Conservation (phyloP, 495 filamentous ascomycete species). For the Jackrogersella minutella region DNA sequence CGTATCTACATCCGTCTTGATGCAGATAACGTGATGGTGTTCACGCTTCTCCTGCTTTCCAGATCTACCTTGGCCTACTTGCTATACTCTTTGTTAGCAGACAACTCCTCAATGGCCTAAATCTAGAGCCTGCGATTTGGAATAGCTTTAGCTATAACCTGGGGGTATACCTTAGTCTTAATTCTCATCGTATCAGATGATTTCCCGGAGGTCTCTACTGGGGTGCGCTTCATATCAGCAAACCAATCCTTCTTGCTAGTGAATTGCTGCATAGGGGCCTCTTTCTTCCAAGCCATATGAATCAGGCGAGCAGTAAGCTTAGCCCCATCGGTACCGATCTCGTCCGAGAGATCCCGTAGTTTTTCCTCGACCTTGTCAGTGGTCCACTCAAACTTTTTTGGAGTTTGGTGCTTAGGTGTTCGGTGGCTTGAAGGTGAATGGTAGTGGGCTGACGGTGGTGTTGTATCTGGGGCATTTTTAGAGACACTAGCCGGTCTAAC, state of each 20-base stretch:
- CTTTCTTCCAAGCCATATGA: conserved; percentile 52
- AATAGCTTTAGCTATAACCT: not conserved
- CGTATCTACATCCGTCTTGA: conserved; percentile 51
- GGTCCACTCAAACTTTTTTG: conserved; percentile 49
- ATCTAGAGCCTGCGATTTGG: not conserved
- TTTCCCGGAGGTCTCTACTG: conserved; percentile 19
- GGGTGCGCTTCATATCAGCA: conserved; percentile 47
- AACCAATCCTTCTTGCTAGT: conserved; percentile 51
- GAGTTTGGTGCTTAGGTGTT: conserved; percentile 45
- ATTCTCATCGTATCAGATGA: conserved; percentile 46
- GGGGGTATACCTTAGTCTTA: conserved; percentile 51
- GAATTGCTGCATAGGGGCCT: conserved; percentile 46
- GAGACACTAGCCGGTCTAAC: conserved; percentile 15
- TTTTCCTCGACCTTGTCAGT: conserved; percentile 46
- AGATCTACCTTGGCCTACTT: conserved; percentile 44
- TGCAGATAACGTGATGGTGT: conserved; percentile 46
- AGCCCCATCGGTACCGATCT: conserved; percentile 49
- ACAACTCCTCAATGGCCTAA: not conserved
- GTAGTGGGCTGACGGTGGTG: conserved; percentile 29
- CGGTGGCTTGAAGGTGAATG: conserved; percentile 25
- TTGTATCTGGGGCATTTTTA: conserved; percentile 12
- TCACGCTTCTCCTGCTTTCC: conserved; percentile 50
- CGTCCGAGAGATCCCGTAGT: conserved; percentile 41
- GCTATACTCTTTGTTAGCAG: conserved; percentile 30
- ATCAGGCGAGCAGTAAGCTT: conserved; percentile 48